Evolutionary conservation across 169 alveolate genomes (phyloP).

Genomic region (Plasmodium adleri): DNA sequence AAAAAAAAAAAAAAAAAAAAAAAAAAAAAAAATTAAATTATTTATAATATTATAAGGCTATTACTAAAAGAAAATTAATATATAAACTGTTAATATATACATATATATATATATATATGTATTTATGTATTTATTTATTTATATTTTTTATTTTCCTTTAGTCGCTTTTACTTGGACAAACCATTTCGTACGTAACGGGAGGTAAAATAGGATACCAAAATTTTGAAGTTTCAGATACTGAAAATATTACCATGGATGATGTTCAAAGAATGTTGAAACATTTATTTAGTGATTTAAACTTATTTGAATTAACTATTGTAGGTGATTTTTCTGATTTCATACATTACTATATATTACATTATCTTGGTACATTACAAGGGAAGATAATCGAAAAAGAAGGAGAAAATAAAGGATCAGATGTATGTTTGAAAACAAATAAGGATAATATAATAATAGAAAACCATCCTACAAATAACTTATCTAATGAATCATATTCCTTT

Average conservation of each 20-base stretch:
- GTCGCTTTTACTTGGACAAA: conserved; percentile 82
- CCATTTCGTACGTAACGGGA: conserved; percentile 80
- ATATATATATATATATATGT: conserved; percentile 14
- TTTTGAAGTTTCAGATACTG: conserved; percentile 63
- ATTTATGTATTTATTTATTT: conserved; percentile 20
- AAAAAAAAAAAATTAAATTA: not conserved
- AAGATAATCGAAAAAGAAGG: not conserved
- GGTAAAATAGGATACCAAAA: conserved; percentile 80
- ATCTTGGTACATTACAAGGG: conserved; percentile 32
- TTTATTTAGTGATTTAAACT: conserved; percentile 57
- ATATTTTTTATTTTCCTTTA: conserved; percentile 6
- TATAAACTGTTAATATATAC: not conserved
- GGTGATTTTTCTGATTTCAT: conserved; percentile 43
- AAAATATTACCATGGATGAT: conserved; percentile 53
- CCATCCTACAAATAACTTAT: not conserved
- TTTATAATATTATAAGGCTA: not conserved
- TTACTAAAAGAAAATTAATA: no score
- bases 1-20: not conserved
- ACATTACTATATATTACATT: conserved; percentile 62
- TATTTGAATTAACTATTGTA: conserved; percentile 65
- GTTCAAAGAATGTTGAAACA: conserved; percentile 71
- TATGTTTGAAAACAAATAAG: not conserved
- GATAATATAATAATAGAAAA: not conserved
- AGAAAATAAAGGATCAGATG: not conserved
- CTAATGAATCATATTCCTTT: not conserved